These are phyloP conservation scores for Nemophila menziesii DNA, from an alignment of 257 asterid species.

Conservation along the genomic window DNA sequence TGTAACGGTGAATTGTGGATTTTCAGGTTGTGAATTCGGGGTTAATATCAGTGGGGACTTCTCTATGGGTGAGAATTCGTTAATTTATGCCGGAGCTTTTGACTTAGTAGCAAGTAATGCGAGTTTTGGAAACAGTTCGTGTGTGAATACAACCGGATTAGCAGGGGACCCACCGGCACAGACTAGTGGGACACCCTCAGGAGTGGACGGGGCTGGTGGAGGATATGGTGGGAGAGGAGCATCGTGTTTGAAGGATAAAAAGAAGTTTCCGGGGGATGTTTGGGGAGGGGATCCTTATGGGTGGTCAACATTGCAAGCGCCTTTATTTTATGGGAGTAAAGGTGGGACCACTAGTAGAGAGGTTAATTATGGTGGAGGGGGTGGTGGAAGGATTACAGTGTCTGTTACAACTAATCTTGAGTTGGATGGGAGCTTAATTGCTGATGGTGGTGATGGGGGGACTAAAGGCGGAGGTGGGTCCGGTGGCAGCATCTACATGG, in stretches of 20 bases:
- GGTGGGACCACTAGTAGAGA: conserved; percentile 82
- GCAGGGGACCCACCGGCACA: conserved; percentile 82
- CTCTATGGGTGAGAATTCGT: conserved; percentile 47
- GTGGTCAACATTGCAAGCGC: conserved; percentile 64
- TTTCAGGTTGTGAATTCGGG: conserved; percentile 66
- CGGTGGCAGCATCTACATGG: conserved; percentile 88
- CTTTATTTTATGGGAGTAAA: conserved; percentile 83
- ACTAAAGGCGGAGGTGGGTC: conserved; percentile 95
- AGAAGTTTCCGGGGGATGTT: conserved; percentile 76
- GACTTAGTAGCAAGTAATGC: conserved; percentile 61
- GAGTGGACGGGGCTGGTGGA: conserved; percentile 91
- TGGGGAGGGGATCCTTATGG: conserved; percentile 98
- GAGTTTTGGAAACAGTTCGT: conserved; percentile 45
- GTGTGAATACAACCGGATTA: conserved; percentile 68
- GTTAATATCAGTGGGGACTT: conserved; percentile 69
- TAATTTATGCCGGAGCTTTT: conserved; percentile 47
- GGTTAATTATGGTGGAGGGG: conserved; percentile 94
- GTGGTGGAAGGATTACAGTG: conserved; percentile 77
- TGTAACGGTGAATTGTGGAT: conserved; percentile 49
- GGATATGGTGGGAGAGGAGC: conserved; percentile 99
- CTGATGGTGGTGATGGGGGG: conserved; percentile 90
- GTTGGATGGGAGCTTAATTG: conserved; percentile 77
- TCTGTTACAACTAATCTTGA: conserved; percentile 41
- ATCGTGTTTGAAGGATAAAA: conserved; percentile 53
- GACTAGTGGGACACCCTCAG: conserved; percentile 95